These are phyloP conservation scores for Brettanomyces sp. DNA, from an alignment of 805 yeast species.

Conservation along the genomic window DNA sequence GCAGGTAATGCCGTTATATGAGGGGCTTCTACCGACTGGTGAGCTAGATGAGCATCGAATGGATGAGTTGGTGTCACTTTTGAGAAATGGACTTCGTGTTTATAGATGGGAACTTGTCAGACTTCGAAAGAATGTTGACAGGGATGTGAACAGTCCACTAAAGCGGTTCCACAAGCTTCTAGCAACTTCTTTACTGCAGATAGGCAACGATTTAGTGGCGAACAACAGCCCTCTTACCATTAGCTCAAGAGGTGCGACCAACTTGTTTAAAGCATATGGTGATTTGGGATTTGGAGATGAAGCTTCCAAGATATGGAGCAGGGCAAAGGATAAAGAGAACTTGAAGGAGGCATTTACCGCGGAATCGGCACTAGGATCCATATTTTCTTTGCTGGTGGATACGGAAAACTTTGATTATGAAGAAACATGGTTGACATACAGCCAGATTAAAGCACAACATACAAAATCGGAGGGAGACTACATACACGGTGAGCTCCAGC, in stretches of 20 bases:
- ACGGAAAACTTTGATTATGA: slow-evolving; percentile 48
- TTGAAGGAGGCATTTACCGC: slow-evolving; percentile 39
- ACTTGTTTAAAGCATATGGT: slow-evolving; percentile 44
- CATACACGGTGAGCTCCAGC: slow-evolving; percentile 39
- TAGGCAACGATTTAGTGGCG: slow-evolving; percentile 36
- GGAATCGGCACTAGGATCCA: slow-evolving; percentile 58
- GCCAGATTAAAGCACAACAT: slow-evolving; percentile 20
- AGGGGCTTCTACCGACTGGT: slow-evolving; percentile 35
- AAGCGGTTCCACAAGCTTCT: slow-evolving; percentile 37
- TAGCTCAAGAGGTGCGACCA: slow-evolving; percentile 45
- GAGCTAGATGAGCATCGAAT: slow-evolving; percentile 37
- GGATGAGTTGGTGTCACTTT: slow-evolving; percentile 36
- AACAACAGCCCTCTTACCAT: slow-evolving; percentile 26
- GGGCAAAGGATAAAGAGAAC: slow-evolving; percentile 35
- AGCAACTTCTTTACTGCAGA: slow-evolving; percentile 33
- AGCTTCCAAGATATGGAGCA: slow-evolving; percentile 60
- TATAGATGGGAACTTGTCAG: slow-evolving; percentile 43
- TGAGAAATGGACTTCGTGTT: slow-evolving; percentile 48
- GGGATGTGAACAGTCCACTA: slow-evolving; percentile 41
- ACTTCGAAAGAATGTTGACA: slow-evolving; percentile 47
- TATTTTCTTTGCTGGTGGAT: slow-evolving; percentile 58
- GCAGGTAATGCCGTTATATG: slow-evolving; percentile 40
- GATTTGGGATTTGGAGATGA: slow-evolving; percentile 53
- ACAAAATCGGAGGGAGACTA: slow-evolving; percentile 13
- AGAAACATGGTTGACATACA: slow-evolving; percentile 48